Base-by-base conservation (phyloP, 176 grass and related monocot genomes). In the Oryza longistaminata region DNA sequence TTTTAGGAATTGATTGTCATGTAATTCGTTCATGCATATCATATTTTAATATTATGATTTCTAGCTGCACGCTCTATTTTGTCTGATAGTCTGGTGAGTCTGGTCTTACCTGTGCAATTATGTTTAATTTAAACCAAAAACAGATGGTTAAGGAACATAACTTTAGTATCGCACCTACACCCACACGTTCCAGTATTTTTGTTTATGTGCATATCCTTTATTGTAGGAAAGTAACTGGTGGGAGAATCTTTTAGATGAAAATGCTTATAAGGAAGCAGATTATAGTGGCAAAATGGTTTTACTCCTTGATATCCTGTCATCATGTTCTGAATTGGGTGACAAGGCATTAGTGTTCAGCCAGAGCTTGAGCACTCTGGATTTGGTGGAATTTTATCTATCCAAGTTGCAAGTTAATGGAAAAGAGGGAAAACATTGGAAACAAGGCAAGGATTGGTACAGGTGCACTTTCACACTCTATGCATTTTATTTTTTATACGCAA, bases 401-500 rank as follows among this genome's bases (percentile, higher is more conserved):
- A 98, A 94, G 85, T 34, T 98, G 75, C 89, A 82, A 66, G 82
- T 87, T 52, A 98, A 90, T 81, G 91, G 81, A 82, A 89, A 82
- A 60, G 89, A 92, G 84, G 86, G 91, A 35, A 98, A 98, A 85
- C 73, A 75, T 53, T 98, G 96, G 96, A 98, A 95, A 78, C 96
- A 93, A 83, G 93, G 93, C 25, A 98, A 94, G 83, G 93, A 98
- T 86, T 98, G 96, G 96, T 98, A 95, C 83, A 98, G 96, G 96
- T 98, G 95, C 81, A 85, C 69, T 77, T 72, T 60, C 7, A 66
- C 74, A 72, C 40, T 72, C 77, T 3, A 73, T 72, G 35, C 22
- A 53, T 72, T 80, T 85, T 31, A 31, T 35, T 74, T 81, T 76
- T 70, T 12, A 43, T 44, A 43, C 21, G 75, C 19, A 35, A 35